A percentile compares a stretch with the other conserved stretches of the same genome.
Conservation (phyloP, 352 stramenopile species). For the Salisapilia sapeloensis region DNA sequence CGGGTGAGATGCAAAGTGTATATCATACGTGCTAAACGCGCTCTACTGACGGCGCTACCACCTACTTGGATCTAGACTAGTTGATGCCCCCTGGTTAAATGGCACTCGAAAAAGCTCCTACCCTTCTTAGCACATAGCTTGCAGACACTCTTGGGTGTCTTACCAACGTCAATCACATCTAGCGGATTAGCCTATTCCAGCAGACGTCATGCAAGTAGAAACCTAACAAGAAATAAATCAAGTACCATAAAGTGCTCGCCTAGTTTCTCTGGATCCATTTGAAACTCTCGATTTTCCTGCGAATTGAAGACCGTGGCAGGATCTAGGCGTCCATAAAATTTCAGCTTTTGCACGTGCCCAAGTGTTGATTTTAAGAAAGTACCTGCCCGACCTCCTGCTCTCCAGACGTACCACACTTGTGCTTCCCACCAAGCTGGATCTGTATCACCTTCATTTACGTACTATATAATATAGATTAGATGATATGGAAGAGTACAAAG, state of each 20-base stretch:
- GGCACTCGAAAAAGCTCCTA: slow-evolving; percentile 43
- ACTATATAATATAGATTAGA: slow-evolving; percentile 29
- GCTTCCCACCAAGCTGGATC: slow-evolving; percentile 68
- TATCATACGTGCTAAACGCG: no score
- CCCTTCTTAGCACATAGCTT: slow-evolving; percentile 12
- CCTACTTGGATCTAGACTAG: no score
- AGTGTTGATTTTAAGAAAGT: no score
- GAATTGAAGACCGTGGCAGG: slow-evolving; percentile 34
- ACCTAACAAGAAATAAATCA: slow-evolving; percentile 1
- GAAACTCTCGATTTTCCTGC: slow-evolving; percentile 13
- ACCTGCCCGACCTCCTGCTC: slow-evolving; percentile 40
- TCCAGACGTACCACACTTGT: slow-evolving; percentile 74
- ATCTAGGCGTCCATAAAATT: slow-evolving; percentile 14
- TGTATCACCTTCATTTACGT: slow-evolving; percentile 39
- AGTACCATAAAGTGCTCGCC: slow-evolving; percentile 35
- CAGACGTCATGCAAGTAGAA: not conserved
- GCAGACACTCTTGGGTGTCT: slow-evolving; percentile 21
- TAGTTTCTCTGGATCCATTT: slow-evolving; percentile 27
- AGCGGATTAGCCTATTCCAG: slow-evolving; percentile 28
- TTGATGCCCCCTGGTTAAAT: slow-evolving; percentile 56
- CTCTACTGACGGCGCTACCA: no score
- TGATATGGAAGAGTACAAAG: not conserved
- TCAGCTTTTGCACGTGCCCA: no score
- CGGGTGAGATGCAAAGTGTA: no score
- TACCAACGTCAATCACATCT: slow-evolving; percentile 56